These are phyloP conservation scores for Scheffersomyces quercinus DNA, from an alignment of 1,139 yeast genomes.

Conservation along the genomic window DNA sequence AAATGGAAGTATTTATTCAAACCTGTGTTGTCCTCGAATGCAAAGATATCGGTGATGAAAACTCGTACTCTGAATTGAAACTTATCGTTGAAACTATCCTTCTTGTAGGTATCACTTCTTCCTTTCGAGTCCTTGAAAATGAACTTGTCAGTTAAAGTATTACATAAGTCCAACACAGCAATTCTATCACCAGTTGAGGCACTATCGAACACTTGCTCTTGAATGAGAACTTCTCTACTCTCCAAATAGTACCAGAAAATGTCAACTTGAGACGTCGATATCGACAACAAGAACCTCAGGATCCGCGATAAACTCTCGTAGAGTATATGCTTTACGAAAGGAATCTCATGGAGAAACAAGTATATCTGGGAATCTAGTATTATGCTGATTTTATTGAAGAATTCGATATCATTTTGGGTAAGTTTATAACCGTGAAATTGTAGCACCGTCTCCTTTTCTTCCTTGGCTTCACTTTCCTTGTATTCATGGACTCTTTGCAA, in stretches of 20 bases:
- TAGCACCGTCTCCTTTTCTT: background rate
- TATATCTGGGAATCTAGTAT: constrained; percentile 27
- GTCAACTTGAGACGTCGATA: constrained; percentile 22
- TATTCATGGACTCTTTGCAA: constrained; percentile 4
- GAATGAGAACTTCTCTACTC: constrained; percentile 24
- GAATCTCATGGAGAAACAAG: constrained; percentile 11
- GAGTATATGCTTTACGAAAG: constrained; percentile 21
- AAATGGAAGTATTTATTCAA: constrained; percentile 41
- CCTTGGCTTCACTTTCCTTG: background rate
- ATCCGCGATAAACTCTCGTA: constrained; percentile 23
- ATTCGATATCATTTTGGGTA: background rate
- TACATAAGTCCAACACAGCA: constrained; percentile 40
- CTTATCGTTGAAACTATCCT: constrained; percentile 42
- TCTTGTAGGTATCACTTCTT: constrained; percentile 29
- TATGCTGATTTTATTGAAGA: constrained; percentile 19
- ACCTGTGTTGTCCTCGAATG: constrained; percentile 49
- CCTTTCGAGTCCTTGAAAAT: constrained; percentile 19
- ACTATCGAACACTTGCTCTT: constrained; percentile 26
- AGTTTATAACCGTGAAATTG: constrained; percentile 2
- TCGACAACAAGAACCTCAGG: constrained; percentile 21
- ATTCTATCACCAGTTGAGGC: constrained; percentile 37
- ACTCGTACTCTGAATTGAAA: constrained; percentile 39
- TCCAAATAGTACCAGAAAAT: constrained; percentile 42
- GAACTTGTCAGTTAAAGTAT: constrained; percentile 37
- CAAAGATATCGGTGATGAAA: constrained; percentile 35